These are phyloP conservation scores for Nymphaea thermarum DNA, from an alignment of 164 flowering plant genomes.

Conservation along the genomic window DNA sequence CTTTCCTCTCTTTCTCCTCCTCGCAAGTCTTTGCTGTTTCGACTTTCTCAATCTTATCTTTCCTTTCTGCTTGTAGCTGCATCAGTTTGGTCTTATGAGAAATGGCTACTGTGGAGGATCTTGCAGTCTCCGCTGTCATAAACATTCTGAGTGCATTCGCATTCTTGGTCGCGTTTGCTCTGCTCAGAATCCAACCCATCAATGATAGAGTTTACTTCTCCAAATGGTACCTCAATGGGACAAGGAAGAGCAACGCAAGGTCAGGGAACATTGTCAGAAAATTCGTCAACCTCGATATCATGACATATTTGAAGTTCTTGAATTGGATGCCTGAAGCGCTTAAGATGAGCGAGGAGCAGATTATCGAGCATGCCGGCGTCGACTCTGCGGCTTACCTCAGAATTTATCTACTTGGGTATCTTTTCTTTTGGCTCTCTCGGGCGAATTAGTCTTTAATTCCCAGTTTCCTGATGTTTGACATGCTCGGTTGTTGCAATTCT, in stretches of 20 bases:
- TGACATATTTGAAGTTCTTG: conserved; percentile 67
- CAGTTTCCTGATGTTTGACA: no score
- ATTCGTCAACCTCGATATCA: conserved; percentile 62
- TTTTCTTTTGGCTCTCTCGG: neutral
- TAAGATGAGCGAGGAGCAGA: conserved; percentile 58
- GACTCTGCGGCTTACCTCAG: conserved; percentile 90
- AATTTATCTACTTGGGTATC: conserved; percentile 81
- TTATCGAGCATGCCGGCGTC: conserved; percentile 82
- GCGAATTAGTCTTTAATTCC: neutral
- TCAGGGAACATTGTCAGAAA: conserved; percentile 44
- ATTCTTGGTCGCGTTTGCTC: conserved; percentile 77
- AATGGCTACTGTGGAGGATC: conserved; percentile 82
- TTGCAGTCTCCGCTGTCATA: conserved; percentile 77
- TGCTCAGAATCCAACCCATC: conserved; percentile 76
- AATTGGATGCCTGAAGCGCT: conserved; percentile 97
- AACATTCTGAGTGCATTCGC: conserved; percentile 68
- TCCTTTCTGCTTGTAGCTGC: no score
- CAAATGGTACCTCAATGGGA: conserved; percentile 77
- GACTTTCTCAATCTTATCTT: no score
- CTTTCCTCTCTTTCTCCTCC: conserved; percentile 41
- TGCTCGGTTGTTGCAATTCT: neutral
- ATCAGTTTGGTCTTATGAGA: neutral
- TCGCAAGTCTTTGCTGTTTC: conserved; percentile 29
- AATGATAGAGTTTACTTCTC: conserved; percentile 96
- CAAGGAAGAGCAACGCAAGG: conserved; percentile 42